phyloP scores from a whole-genome alignment of 768 basidiomycete genomes.

The Myochromella boudieri region DNA sequence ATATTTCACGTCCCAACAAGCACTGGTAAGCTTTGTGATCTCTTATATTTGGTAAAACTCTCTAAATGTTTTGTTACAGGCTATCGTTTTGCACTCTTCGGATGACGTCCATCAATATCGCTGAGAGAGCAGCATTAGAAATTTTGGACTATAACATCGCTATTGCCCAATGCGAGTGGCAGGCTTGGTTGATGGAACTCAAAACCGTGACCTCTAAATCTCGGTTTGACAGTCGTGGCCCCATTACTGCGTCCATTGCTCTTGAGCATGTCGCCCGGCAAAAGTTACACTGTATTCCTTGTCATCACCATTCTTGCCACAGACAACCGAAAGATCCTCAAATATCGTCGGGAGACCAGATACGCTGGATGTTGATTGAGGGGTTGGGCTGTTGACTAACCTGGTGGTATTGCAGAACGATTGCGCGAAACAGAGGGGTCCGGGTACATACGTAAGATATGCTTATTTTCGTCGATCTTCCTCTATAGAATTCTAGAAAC shows the following conservation, averaged over 20 bases:
- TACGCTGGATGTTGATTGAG: too few species aligned
- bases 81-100: conserved; percentile 13
- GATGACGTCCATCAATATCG: conserved; percentile 1
- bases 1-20: conserved; percentile 50
- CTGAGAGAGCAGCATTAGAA: conserved; percentile 13
- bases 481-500: conserved; percentile 8
- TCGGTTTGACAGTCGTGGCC: background rate
- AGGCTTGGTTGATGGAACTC: conserved; percentile 12
- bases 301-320: too few species aligned
- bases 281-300: too few species aligned
- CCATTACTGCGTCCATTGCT: conserved; percentile 2
- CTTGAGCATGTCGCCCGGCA: conserved; percentile 3
- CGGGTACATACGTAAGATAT: too few species aligned
- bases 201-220: conserved; percentile 7
- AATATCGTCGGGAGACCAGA: too few species aligned
- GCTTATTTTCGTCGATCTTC: too few species aligned
- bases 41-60: background rate
- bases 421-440: too few species aligned
- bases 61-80: conserved; percentile 4
- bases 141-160: conserved; percentile 17
- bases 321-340: too few species aligned
- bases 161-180: conserved; percentile 16
- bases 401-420: too few species aligned
- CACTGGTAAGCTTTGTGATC: conserved; percentile 42
- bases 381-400: too few species aligned